Evolutionary conservation across 805 yeast genomes (phyloP).

Genomic region (Yamadazyma tumulicola): DNA sequence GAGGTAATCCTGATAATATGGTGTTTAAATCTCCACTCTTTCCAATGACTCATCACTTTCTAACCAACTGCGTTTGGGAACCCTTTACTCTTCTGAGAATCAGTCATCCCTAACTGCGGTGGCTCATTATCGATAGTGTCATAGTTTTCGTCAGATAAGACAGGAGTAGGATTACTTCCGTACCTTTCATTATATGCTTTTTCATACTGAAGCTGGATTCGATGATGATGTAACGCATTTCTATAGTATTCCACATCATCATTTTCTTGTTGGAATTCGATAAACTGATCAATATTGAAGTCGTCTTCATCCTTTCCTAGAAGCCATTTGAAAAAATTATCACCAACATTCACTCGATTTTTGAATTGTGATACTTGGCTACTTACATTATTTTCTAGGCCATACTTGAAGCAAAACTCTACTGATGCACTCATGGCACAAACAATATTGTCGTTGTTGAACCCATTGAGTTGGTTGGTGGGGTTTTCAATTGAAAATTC

Average conservation of each 20-base stretch:
- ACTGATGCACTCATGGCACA: conserved; percentile 29
- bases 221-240: conserved; percentile 8
- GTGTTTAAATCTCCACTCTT: no score
- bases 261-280: conserved; percentile 10
- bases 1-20: no score
- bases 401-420: conserved; percentile 28
- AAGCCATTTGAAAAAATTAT: no score
- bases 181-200: neutral
- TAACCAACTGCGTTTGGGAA: no score
- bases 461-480: conserved; percentile 9
- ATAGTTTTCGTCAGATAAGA: no score
- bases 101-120: no score
- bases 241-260: conserved; percentile 9
- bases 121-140: no score
- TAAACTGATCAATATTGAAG: conserved; percentile 11
- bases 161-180: neutral
- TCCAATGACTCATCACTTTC: no score
- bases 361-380: neutral
- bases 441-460: conserved; percentile 24
- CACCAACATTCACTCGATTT: neutral
- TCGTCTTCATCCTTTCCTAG: conserved; percentile 4
- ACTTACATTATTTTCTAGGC: conserved; percentile 8
- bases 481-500: conserved; percentile 9
- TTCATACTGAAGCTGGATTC: conserved; percentile 5
- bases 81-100: no score